These are phyloP conservation scores for Ambrosiella xylebori DNA, from an alignment of 2,329 filamentous ascomycete genomes.

Conservation along the genomic window DNA sequence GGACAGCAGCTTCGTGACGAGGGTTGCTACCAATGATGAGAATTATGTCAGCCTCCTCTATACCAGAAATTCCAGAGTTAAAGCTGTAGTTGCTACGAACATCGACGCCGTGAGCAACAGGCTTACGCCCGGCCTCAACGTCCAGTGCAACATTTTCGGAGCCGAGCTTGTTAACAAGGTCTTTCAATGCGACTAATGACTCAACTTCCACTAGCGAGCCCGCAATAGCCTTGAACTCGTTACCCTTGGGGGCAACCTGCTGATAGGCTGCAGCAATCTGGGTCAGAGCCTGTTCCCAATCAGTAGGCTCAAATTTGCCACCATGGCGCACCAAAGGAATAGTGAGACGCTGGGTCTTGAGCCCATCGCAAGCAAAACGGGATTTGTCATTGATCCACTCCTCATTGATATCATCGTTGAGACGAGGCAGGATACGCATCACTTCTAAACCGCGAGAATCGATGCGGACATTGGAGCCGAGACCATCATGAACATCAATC, in stretches of 20 bases:
- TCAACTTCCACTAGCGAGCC: slow-evolving; percentile 86
- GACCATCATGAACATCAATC: slow-evolving; percentile 79
- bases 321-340: slow-evolving; percentile 78
- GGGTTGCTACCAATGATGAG: slow-evolving; percentile 91
- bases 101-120: slow-evolving; percentile 82
- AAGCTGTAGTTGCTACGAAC: slow-evolving; percentile 89
- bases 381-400: slow-evolving; percentile 99
- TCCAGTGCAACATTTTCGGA: slow-evolving; percentile 93
- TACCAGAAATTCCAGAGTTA: slow-evolving; percentile 86
- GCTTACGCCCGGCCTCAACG: slow-evolving; percentile 65
- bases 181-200: slow-evolving; percentile 89
- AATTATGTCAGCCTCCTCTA: slow-evolving; percentile 85
- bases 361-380: slow-evolving; percentile 85
- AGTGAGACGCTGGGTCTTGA: slow-evolving; percentile 90
- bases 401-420: slow-evolving; percentile 97
- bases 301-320: slow-evolving; percentile 77
- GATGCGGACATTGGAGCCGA: slow-evolving; percentile 88
- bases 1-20: slow-evolving; percentile 80
- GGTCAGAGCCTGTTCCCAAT: slow-evolving; percentile 87
- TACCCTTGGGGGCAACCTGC: slow-evolving; percentile 62
- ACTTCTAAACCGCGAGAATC: slow-evolving; percentile 89
- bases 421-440: slow-evolving; percentile 78
- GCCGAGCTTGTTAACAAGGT: slow-evolving; percentile 86
- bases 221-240: slow-evolving; percentile 92
- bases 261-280: slow-evolving; percentile 72